Percentiles rank a stretch among this genome's conserved stretches.
Conservation (phyloP, 495 filamentous ascomycete species). For the Penicilliopsis zonata region DNA sequence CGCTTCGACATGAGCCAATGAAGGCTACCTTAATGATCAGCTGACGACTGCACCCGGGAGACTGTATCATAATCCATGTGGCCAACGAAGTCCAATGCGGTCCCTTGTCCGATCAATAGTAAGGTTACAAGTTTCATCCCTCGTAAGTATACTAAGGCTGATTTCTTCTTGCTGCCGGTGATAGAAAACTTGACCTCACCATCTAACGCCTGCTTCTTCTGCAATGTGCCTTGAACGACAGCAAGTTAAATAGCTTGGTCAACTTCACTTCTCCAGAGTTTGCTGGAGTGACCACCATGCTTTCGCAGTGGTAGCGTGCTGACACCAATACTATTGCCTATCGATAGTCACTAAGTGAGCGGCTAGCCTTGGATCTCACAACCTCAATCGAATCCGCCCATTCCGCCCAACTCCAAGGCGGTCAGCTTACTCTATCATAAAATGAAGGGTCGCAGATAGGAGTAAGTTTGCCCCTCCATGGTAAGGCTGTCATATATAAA, state of each 20-base stretch:
- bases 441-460: not conserved
- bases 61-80: not conserved
- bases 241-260: constrained; percentile 1
- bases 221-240: constrained; percentile 1
- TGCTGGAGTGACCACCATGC: not conserved
- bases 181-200: not conserved
- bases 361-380: constrained; percentile 1
- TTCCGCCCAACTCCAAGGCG: constrained; percentile 1
- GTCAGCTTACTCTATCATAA: not conserved
- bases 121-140: constrained; percentile 1
- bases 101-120: not conserved
- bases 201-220: not conserved
- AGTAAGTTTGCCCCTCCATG: not conserved
- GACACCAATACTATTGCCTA: constrained; percentile 1
- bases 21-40: not conserved
- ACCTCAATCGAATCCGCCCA: not conserved
- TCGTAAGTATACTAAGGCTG: not conserved
- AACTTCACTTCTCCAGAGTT: not conserved
- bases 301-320: constrained; percentile 1
- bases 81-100: not conserved
- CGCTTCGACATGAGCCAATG: constrained; percentile 1
- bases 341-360: not conserved
- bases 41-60: not conserved
- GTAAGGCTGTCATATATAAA: constrained; percentile 1
- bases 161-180: not conserved